Base-by-base conservation (phyloP, 805 yeast species). In the Starmerella ratchasimensis region DNA sequence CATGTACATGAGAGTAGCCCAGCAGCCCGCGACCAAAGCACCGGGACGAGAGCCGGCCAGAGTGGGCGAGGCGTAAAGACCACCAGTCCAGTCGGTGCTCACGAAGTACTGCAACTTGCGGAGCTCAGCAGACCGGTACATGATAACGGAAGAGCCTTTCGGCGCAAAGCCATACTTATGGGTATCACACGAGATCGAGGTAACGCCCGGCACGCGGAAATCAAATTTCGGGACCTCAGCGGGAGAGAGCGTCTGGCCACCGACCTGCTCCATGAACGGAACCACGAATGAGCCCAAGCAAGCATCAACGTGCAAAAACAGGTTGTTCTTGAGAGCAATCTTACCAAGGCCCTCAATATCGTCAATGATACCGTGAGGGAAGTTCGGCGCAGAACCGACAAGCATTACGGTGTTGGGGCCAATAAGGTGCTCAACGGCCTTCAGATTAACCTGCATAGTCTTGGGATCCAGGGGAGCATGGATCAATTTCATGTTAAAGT, bases 111-210 rank as follows among this genome's bases (percentile, higher is more conserved):
- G 98, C 51, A 77, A 68, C 47, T 69, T 69, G 41, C 98, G 68
- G 39, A 83, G 67, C 41, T 70, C 67, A 0, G 68, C 50, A 43
- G 68, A 60, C 33, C 96, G 70, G 59, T 90, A 90, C 94, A 90
- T 78, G 50, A 90, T 79, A 18, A 88, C 69, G 1, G 94, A 82
- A 0, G 93, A 78, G 8, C 98, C 98, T 59, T 88, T 88, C 28
- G 98, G 98, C 7, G 97, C 96, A 66, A 88, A 90, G 1, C 97
- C 98, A 54, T 88, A 88, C 59, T 88, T 88, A 65, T 88, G 98
- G n/a, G 98, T 88, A 57, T 88, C 98, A 61, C 97, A 90, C n/a
- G 94, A 81, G 41, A 88, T 88, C 2, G 96, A 84, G 1, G 97
- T 90, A n/a, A 90, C 97, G 23, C 68, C 90, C 1, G 82, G 78